Evolutionary conservation across 495 filamentous ascomycete species (phyloP), one percentile per base, ranked within the genome.

Genomic region (Hypoxylon intermedium): DNA sequence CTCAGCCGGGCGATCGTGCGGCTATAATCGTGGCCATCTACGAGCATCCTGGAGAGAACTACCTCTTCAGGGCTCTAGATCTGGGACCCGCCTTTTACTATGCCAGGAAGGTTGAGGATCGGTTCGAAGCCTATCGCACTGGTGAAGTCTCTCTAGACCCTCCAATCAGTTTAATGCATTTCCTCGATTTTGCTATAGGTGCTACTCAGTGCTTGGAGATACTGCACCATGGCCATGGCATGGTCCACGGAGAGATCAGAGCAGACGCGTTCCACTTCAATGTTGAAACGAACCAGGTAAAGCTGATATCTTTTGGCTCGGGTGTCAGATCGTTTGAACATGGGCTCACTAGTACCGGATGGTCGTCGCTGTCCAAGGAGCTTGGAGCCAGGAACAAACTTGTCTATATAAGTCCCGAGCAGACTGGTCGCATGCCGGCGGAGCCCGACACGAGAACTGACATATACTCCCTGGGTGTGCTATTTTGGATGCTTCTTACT

Each of bases 361-460:
- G 92, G 92, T 88, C 86, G 6, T 79, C 86, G 1, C 77, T 96
- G 33, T 91, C 88, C 3, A 84, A 85, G 33, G 89, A 94, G 69
- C 73, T 90, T 30, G 92, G 91, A 0, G 87, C 90, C 20, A 89
- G 89, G 68, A 87, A 90, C 62, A 95, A 94, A 73, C 76, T 97
- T 16, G 85, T 91, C 53, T 95, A 87, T 66, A 92, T 97, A 69
- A 91, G 90, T 37, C 91, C 92, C 0, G 92, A 97, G 63, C 92
- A 96, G 77, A 97, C 92, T 11, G 92, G 92, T 19, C 85, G 92
- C 12, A 87, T 95, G 83, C 88, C 90, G 2, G 91, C 88, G 13
- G 91, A 94, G 65, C 92, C 92, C 0, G 92, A 97, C 74, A 89
- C 85, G 51, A 83, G 92, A 40, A 96, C 92, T 7, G 92, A 96